Evolutionary conservation across 2,329 filamentous ascomycete species (phyloP), one percentile per base, ranked within the genome.

Genomic region (Colletotrichum scovillei): DNA sequence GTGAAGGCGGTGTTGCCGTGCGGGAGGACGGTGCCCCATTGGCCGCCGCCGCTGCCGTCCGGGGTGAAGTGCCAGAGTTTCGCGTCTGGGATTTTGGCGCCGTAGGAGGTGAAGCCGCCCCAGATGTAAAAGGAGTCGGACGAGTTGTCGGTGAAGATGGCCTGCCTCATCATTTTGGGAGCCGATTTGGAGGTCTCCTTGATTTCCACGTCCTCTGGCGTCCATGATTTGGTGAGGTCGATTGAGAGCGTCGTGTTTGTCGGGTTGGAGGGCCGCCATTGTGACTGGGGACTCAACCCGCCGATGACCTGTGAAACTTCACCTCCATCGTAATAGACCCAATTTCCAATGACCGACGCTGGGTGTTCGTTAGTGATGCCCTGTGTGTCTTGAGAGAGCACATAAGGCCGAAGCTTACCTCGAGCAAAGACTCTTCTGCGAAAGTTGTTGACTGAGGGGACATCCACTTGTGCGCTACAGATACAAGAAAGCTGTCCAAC

Each of bases 171-270:
- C 64, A 74, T 71, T 5, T n/a, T 72, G 3, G 67, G 75, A 3
- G 74, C 69, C 1, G 60, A 55, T 57, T 74, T 75, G 8, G 65
- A 35, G n/a, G 57, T 73, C 19, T 59, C 49, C 30, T 46, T 63
- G 57, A 76, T 69, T 12, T 30, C 26, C 24, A 75, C 74, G 0
- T 63, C 56, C 4, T 60, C 62, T 22, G 65, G 64, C 38, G 38
- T 72, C 75, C 75, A 76, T 9, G 66, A 74, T 26, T 68, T 57
- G n/a, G 72, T 66, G 16, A 76, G 62, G 57, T 75, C 71, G 35
- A 76, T 68, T 8, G 74, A 75, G 35, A 75, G 63, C 5, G 75
- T 76, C n/a, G 57, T 56, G 56, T 76, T 76, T 28, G 73, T 75
- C 63, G 64, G 53, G 11, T 56, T 63, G 7, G 56, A 30, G 28